Evolutionary conservation across 306 rosid genomes (phyloP).

Genomic region (Fagus crenata): DNA sequence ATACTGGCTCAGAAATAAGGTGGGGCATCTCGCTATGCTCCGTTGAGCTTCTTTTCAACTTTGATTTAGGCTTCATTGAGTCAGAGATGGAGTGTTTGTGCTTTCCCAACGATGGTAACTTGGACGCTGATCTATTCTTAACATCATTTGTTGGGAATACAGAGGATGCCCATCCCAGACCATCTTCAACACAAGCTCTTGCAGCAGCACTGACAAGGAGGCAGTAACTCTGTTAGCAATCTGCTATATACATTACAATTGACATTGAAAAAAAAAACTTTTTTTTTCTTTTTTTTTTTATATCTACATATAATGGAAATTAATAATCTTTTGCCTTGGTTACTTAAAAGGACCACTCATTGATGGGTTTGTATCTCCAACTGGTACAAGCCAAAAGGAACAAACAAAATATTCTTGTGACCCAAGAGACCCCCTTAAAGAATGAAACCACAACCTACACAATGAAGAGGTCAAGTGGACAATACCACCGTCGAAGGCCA

Average conservation of each 20-base stretch:
- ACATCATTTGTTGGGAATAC: constrained; percentile 66
- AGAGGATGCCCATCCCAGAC: constrained; percentile 79
- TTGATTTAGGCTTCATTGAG: constrained; percentile 60
- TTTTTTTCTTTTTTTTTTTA: background rate
- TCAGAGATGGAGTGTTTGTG: constrained; percentile 60
- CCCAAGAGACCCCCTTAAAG: background rate
- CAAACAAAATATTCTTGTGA: background rate
- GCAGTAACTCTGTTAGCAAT: constrained; percentile 31
- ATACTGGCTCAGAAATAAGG: constrained; percentile 39
- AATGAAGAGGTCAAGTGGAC: background rate
- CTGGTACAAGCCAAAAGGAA: background rate
- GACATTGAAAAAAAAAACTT: background rate
- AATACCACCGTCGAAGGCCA: background rate
- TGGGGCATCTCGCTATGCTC: constrained; percentile 54
- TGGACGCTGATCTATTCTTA: constrained; percentile 56
- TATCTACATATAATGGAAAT: background rate
- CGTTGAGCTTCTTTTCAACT: constrained; percentile 47
- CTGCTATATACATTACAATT: constrained; percentile 3
- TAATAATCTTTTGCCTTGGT: background rate
- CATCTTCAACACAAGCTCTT: constrained; percentile 67
- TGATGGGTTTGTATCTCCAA: background rate
- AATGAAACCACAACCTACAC: background rate
- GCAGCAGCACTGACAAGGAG: constrained; percentile 60
- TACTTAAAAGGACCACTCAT: background rate
- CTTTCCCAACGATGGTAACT: constrained; percentile 71